Evolutionary conservation across 2,329 filamentous ascomycete species (phyloP).

Genomic region (Alternaria sp.): DNA sequence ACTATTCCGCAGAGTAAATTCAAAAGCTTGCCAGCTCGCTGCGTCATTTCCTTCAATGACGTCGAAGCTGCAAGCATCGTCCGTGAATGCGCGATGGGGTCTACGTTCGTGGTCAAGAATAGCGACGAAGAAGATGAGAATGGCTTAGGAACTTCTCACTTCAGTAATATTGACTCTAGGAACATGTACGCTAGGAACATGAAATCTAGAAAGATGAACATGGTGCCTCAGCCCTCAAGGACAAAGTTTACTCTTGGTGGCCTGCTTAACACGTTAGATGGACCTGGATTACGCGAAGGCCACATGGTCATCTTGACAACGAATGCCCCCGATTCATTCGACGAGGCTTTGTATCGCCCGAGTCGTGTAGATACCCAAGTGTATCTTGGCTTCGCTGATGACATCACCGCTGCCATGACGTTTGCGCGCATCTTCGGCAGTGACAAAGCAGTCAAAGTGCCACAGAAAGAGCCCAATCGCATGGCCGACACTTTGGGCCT

Average conservation of each 20-base stretch:
- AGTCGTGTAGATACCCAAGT: conserved; percentile 3
- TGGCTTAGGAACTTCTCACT: not conserved
- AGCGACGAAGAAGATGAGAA: not conserved
- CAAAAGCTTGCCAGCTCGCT: not conserved
- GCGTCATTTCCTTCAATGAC: not conserved
- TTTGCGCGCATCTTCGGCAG: not conserved
- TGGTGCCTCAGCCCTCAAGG: not conserved
- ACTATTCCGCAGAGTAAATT: not conserved
- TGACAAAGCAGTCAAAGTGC: not conserved
- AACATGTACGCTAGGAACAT: not conserved
- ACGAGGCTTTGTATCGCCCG: conserved; percentile 8
- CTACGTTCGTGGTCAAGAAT: not conserved
- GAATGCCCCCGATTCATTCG: conserved; percentile 2
- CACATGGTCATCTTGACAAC: conserved; percentile 7
- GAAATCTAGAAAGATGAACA: not conserved
- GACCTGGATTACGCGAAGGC: conserved; percentile 2
- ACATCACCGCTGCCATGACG: not conserved
- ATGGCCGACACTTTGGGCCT: not conserved
- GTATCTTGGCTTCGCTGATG: not conserved
- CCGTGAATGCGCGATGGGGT: not conserved
- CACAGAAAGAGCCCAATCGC: not conserved
- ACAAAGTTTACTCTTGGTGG: conserved; percentile 9
- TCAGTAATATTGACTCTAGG: not conserved
- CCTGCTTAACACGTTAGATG: conserved; percentile 4
- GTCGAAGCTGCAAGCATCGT: not conserved